phyloP scores from a whole-genome alignment of 495 filamentous ascomycete genomes.

The Evernia prunastri region DNA sequence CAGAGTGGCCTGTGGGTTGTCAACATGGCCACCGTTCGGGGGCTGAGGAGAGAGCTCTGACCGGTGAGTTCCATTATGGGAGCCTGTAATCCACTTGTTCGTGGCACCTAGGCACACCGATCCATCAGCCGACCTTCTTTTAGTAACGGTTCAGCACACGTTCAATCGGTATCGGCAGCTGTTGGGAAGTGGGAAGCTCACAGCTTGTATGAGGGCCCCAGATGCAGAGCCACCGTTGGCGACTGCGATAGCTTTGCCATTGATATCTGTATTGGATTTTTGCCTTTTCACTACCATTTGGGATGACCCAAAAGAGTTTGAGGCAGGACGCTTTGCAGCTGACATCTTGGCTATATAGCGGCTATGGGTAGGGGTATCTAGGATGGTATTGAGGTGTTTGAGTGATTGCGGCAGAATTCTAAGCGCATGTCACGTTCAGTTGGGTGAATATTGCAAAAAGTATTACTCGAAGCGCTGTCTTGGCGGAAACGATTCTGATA shows the following conservation, averaged over 20 bases:
- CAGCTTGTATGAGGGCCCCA: constrained; percentile 76
- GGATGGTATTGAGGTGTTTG: background rate
- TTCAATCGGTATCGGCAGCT: background rate
- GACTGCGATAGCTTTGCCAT: constrained; percentile 53
- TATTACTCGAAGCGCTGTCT: background rate
- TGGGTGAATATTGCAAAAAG: background rate
- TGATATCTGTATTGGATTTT: constrained; percentile 61
- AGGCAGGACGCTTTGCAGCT: constrained; percentile 80
- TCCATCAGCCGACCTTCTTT: constrained; percentile 31
- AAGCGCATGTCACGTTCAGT: background rate
- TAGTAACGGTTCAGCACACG: constrained; percentile 22
- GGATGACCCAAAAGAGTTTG: constrained; percentile 67
- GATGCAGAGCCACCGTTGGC: constrained; percentile 59
- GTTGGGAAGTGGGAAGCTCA: constrained; percentile 43
- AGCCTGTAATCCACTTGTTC: constrained; percentile 81
- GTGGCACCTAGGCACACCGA: constrained; percentile 53
- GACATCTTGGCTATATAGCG: constrained; percentile 53
- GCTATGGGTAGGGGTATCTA: background rate
- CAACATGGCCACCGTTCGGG: background rate
- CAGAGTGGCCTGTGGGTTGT: constrained; percentile 48
- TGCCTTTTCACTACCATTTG: constrained; percentile 87
- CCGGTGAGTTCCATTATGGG: constrained; percentile 93
- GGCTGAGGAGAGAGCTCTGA: background rate
- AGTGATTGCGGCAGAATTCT: background rate
- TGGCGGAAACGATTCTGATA: constrained; percentile 4